Percentiles rank a stretch among this genome's conserved stretches.
These are phyloP conservation scores for Elaeis guineensis DNA, from an alignment of 176 grass and related monocot genomes.

Conservation along the genomic window DNA sequence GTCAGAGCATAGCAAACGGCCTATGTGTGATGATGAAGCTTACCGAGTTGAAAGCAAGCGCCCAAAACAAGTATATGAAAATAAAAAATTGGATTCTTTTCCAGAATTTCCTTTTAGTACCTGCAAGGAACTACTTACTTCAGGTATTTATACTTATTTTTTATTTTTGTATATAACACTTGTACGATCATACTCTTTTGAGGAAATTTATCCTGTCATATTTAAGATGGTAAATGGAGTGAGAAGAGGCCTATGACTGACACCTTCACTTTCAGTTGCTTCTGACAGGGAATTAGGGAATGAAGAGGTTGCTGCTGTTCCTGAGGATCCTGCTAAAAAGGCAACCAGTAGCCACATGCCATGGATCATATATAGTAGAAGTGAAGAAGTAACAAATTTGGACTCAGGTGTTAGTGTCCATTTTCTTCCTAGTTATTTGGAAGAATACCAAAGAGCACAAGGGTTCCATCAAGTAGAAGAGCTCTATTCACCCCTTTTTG, in stretches of 20 bases:
- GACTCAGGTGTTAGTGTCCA: constrained; percentile 38
- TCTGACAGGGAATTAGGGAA: background rate
- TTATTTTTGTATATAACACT: constrained; percentile 2
- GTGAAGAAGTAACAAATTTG: constrained; percentile 18
- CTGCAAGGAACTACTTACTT: constrained; percentile 16
- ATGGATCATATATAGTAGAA: background rate
- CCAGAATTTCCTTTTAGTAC: constrained; percentile 8
- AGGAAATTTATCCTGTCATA: too few relatives aligned
- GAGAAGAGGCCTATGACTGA: too few relatives aligned
- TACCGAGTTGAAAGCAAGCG: constrained; percentile 53
- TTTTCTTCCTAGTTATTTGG: constrained; percentile 43
- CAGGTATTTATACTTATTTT: constrained; percentile 45
- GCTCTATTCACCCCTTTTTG: constrained; percentile 29
- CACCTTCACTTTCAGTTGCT: background rate
- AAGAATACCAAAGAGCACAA: constrained; percentile 28
- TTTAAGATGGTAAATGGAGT: too few relatives aligned
- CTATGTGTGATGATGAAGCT: constrained; percentile 39
- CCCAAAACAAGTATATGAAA: constrained; percentile 40
- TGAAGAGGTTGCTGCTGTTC: background rate
- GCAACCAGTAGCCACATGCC: constrained; percentile 13
- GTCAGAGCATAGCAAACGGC: constrained; percentile 43
- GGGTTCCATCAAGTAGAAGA: constrained; percentile 27
- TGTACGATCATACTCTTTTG: background rate
- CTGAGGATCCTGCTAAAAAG: constrained; percentile 8
- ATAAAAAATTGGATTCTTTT: constrained; percentile 19